Evolutionary conservation across 345 rosid species (phyloP).

Genomic region (Populus pruinosa): DNA sequence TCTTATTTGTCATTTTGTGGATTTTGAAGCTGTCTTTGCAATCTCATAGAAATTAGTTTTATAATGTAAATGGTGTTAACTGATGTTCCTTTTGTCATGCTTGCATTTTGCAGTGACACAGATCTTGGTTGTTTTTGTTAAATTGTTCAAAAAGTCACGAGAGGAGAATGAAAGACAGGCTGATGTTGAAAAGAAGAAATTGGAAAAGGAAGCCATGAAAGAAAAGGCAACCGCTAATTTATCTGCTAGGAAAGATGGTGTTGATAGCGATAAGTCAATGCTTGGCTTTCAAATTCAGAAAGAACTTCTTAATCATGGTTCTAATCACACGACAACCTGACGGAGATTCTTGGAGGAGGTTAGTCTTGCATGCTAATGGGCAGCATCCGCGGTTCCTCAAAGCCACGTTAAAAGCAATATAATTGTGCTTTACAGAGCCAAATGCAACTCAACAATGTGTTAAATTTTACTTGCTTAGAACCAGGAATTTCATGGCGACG

Average conservation of each 20-base stretch:
- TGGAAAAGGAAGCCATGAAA: conserved; percentile 84
- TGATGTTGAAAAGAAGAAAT: conserved; percentile 84
- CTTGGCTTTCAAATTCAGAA: conserved; percentile 32
- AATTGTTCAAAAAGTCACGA: conserved; percentile 76
- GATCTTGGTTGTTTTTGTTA: conserved; percentile 68
- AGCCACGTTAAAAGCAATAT: not conserved
- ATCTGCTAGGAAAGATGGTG: conserved; percentile 50
- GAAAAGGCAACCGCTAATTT: conserved; percentile 45
- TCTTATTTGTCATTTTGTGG: not conserved
- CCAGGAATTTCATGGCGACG: not conserved
- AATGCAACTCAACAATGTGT: too few relatives aligned
- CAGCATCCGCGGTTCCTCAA: not conserved
- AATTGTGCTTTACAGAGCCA: not conserved
- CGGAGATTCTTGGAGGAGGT: not conserved
- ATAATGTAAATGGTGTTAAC: not conserved
- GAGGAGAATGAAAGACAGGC: conserved; percentile 81
- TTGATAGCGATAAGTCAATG: conserved; percentile 30
- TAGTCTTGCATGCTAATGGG: not conserved
- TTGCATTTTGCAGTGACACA: conserved; percentile 71
- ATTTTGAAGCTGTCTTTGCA: not conserved
- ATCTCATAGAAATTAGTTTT: too few relatives aligned
- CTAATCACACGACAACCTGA: not conserved
- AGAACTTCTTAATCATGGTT: conserved; percentile 10
- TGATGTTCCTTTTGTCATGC: conserved; percentile 4
- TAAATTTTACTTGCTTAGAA: not conserved